phyloP scores from a whole-genome alignment of 768 basidiomycete genomes.

The Agaricus subrufescens region DNA sequence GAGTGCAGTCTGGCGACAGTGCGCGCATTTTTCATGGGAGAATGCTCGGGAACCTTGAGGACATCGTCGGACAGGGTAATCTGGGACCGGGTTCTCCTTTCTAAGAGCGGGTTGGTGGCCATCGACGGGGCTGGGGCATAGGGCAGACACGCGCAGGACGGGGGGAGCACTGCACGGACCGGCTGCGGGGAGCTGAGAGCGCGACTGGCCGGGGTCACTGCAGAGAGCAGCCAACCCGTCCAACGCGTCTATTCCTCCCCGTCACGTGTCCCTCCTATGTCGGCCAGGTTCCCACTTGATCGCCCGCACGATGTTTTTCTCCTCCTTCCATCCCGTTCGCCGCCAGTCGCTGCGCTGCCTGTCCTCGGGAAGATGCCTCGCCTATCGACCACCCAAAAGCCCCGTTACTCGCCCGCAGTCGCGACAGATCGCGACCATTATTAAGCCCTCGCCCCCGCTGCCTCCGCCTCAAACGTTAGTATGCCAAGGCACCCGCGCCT shows the following conservation, averaged over 20 bases:
- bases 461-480: conserved; percentile 3
- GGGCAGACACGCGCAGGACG: neutral
- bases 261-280: conserved; percentile 3
- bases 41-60: conserved; percentile 39
- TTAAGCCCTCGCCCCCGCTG: neutral
- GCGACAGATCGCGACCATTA: neutral
- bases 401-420: neutral
- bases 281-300: neutral
- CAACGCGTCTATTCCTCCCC: conserved; percentile 4
- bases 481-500: neutral
- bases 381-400: neutral
- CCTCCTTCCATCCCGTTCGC: neutral
- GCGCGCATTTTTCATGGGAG: conserved; percentile 51
- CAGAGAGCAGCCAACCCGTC: neutral
- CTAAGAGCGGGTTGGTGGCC: neutral
- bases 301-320: conserved; percentile 1
- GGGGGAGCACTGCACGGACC: neutral
- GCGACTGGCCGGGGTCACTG: neutral
- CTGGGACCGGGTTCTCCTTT: conserved; percentile 43
- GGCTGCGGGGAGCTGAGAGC: neutral
- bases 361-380: neutral
- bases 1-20: conserved; percentile 26
- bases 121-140: neutral
- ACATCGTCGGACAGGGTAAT: conserved; percentile 41
- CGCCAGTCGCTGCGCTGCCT: neutral